phyloP scores from a whole-genome alignment of 2,329 filamentous ascomycete genomes.

The Chrysoporthe deuterocubensis region DNA sequence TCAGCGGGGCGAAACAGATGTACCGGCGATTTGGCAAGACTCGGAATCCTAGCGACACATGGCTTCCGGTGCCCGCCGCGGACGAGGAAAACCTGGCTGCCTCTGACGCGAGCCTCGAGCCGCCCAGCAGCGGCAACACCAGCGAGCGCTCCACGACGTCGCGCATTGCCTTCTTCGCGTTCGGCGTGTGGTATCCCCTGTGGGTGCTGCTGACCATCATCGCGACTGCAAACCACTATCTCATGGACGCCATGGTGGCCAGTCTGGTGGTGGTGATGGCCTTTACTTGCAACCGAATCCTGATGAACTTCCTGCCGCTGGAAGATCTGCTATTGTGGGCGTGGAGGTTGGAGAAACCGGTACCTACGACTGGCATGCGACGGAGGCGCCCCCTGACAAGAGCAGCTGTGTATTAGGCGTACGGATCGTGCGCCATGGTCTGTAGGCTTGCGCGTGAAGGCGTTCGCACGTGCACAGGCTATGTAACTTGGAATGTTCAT shows the following conservation, averaged over 20 bases:
- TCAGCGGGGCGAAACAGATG: constrained; percentile 26
- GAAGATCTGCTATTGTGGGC: constrained; percentile 69
- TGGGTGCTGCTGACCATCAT: constrained; percentile 62
- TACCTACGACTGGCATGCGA: constrained; percentile 48
- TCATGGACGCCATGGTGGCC: constrained; percentile 69
- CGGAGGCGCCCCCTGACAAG: constrained; percentile 21
- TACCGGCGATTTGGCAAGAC: constrained; percentile 28
- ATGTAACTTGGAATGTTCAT: not conserved
- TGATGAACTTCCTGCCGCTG: constrained; percentile 64
- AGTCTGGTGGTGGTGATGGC: constrained; percentile 63
- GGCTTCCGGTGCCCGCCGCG: constrained; percentile 22
- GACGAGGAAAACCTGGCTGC: constrained; percentile 23
- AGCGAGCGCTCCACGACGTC: constrained; percentile 24
- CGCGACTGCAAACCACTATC: constrained; percentile 65
- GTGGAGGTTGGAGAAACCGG: constrained; percentile 66
- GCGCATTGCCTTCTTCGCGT: constrained; percentile 30
- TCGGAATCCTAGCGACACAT: constrained; percentile 24
- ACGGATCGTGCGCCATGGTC: not conserved
- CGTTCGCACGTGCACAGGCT: not conserved
- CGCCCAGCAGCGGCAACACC: constrained; percentile 14
- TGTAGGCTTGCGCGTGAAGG: not conserved
- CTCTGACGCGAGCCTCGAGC: not conserved
- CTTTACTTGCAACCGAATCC: constrained; percentile 54
- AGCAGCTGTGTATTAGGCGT: constrained; percentile 13
- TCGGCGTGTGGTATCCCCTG: constrained; percentile 56